A percentile compares a stretch with the other conserved stretches of the same genome.
phyloP scores from a whole-genome alignment of 768 basidiomycete species.

The Hydnum rufescens region DNA sequence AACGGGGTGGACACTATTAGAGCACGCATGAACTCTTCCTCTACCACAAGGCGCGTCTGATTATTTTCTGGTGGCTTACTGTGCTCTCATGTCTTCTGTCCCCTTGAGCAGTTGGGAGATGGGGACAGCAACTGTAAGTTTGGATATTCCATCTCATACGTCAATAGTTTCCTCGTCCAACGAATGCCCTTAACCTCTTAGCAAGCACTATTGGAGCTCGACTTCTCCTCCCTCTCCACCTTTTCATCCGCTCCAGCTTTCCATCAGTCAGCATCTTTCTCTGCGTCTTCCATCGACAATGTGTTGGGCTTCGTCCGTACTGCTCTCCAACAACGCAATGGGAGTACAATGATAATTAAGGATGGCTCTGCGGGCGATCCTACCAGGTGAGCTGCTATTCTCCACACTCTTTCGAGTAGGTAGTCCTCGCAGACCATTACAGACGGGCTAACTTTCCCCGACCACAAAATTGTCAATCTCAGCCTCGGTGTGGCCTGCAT shows the following conservation, averaged over 20 bases:
- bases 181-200: not conserved
- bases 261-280: constrained; percentile 5
- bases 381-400: constrained; percentile 10
- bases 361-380: constrained; percentile 17
- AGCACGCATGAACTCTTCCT: not conserved
- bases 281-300: constrained; percentile 2
- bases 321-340: constrained; percentile 4
- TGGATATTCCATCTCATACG: not conserved
- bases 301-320: constrained; percentile 11
- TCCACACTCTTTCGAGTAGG: not conserved
- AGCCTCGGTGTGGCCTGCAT: constrained; percentile 11
- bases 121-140: constrained; percentile 10
- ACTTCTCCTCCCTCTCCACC: constrained; percentile 14
- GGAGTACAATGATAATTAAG: constrained; percentile 10
- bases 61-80: not conserved
- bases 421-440: not conserved
- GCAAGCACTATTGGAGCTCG: constrained; percentile 15
- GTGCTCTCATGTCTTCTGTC: not conserved
- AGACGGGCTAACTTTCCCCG: not conserved
- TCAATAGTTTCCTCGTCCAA: not conserved
- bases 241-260: constrained; percentile 10
- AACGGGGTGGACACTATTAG: not conserved
- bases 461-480: not conserved
- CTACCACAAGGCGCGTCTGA: not conserved
- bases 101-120: constrained; percentile 13